Conservation (phyloP, 2,329 filamentous ascomycete species). For the Xylariomycetidae sp. region DNA sequence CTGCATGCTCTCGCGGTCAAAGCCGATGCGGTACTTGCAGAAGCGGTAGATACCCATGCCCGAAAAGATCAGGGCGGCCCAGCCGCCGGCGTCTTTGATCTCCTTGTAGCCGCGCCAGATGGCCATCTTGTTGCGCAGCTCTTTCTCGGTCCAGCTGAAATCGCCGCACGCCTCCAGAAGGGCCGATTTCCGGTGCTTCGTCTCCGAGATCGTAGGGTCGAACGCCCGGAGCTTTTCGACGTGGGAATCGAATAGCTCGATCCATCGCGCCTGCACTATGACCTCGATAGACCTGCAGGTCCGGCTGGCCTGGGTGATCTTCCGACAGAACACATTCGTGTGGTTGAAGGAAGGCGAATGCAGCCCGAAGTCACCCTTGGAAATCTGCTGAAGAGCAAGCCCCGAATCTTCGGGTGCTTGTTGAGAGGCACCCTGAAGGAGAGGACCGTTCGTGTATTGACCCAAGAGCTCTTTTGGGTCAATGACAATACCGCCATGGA, state of each 20-base stretch:
- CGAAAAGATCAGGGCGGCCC: conserved; percentile 51
- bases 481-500: conserved; percentile 24
- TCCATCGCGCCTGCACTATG: conserved; percentile 53
- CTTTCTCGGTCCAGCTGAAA: conserved; percentile 54
- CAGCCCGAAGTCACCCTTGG: conserved; percentile 2
- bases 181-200: conserved; percentile 46
- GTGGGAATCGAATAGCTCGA: conserved; percentile 40
- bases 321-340: conserved; percentile 28
- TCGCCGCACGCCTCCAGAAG: conserved; percentile 49
- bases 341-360: conserved; percentile 28
- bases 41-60: conserved; percentile 55
- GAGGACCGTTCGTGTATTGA: conserved; percentile 16
- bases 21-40: conserved; percentile 55
- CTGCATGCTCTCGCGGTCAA: conserved; percentile 45
- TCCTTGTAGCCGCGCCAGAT: conserved; percentile 56
- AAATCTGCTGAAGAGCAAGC: not conserved
- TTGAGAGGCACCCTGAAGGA: conserved; percentile 3
- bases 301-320: conserved; percentile 37
- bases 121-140: conserved; percentile 45
- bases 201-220: conserved; percentile 34
- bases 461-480: conserved; percentile 25
- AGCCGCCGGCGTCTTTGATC: conserved; percentile 52
- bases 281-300: conserved; percentile 54
- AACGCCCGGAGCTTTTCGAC: conserved; percentile 47
- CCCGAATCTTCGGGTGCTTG: not conserved